Conservation (phyloP, 2,329 filamentous ascomycete species). For the Harringtonia aguacate region DNA sequence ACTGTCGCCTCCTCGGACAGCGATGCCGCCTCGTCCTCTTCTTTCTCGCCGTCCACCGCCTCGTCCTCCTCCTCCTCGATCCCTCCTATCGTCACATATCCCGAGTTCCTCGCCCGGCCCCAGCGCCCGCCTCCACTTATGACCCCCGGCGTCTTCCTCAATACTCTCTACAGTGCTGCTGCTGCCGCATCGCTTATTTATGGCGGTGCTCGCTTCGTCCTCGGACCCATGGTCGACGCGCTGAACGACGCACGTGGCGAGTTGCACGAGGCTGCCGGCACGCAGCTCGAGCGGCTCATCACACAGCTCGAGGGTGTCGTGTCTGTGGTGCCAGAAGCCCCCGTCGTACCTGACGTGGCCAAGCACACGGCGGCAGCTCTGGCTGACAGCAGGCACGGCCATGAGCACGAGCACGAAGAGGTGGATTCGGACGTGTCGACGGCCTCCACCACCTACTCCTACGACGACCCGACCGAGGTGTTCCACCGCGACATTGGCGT, state of each 20-base stretch:
- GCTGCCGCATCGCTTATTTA: constrained; percentile 55
- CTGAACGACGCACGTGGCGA: constrained; percentile 41
- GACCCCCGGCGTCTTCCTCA: constrained; percentile 47
- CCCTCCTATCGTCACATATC: constrained; percentile 57
- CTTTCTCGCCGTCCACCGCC: no score
- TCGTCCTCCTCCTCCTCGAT: constrained; percentile 7
- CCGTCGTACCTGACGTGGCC: not conserved
- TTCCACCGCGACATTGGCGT: constrained; percentile 75
- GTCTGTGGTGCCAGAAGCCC: constrained; percentile 28
- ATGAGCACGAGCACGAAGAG: constrained; percentile 10
- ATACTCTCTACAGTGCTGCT: constrained; percentile 46
- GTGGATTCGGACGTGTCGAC: constrained; percentile 10
- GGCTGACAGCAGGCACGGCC: no score
- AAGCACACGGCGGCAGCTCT: constrained; percentile 1
- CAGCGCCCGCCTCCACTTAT: constrained; percentile 48
- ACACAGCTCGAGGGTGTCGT: constrained; percentile 44
- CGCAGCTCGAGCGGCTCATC: constrained; percentile 34
- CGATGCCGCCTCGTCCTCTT: no score
- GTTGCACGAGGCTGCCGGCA: constrained; percentile 36
- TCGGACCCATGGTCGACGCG: constrained; percentile 49
- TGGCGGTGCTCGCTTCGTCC: constrained; percentile 57
- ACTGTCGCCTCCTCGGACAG: no score
- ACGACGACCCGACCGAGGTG: constrained; percentile 61
- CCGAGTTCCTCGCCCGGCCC: constrained; percentile 54
- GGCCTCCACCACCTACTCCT: constrained; percentile 31